Conservation (phyloP, 345 rosid genomes). For the Linum lewisii region DNA sequence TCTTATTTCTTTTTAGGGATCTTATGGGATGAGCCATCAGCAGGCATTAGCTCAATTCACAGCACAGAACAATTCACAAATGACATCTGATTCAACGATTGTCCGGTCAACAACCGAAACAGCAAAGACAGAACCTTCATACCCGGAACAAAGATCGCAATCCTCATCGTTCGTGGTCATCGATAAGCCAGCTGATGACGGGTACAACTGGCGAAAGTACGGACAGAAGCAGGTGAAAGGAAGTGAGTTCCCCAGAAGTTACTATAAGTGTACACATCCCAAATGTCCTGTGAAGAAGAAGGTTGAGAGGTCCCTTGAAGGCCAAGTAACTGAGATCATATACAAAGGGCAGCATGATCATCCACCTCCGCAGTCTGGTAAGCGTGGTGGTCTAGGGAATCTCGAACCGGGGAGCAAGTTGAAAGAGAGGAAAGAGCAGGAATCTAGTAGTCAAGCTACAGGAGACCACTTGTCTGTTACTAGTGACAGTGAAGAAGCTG, state of each 20-base stretch:
- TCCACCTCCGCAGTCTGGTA: slow-evolving; percentile 49
- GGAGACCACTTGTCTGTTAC: slow-evolving; percentile 39
- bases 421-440: slow-evolving; percentile 44
- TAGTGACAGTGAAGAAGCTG: slow-evolving; percentile 67
- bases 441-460: slow-evolving; percentile 48
- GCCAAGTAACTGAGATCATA: slow-evolving; percentile 73
- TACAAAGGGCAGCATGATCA: slow-evolving; percentile 84
- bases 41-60: slow-evolving; percentile 78
- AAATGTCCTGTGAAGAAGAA: slow-evolving; percentile 80
- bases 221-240: slow-evolving; percentile 93
- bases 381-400: slow-evolving; percentile 31
- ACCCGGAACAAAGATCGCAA: slow-evolving; percentile 36
- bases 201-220: slow-evolving; percentile 84
- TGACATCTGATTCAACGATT: slow-evolving; percentile 22
- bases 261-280: slow-evolving; percentile 68
- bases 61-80: slow-evolving; percentile 39
- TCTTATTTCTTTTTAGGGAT: slow-evolving; percentile 53
- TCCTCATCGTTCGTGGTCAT: slow-evolving; percentile 24
- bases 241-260: slow-evolving; percentile 70
- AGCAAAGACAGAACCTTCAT: slow-evolving; percentile 23
- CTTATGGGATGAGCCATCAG: slow-evolving; percentile 75
- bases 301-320: slow-evolving; percentile 67
- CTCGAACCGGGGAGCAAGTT: slow-evolving; percentile 19
- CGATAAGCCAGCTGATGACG: slow-evolving; percentile 66
- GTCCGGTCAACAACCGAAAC: slow-evolving; percentile 18